Base-by-base conservation (phyloP, 1,139 yeast genomes). In the Pichia sorboxylosa region DNA sequence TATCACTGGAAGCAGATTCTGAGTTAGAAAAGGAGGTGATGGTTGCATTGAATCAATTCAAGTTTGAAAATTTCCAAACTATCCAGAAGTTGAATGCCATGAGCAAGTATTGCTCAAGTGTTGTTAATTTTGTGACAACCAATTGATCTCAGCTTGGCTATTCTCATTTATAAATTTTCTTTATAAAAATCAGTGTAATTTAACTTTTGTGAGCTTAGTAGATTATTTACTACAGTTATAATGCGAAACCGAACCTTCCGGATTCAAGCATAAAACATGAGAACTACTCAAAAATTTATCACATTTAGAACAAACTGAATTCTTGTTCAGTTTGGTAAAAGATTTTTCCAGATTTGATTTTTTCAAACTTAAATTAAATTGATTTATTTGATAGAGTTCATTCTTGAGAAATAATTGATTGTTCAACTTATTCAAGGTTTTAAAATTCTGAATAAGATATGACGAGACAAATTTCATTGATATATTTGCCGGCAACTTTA, bases 101-200 rank as follows among this genome's bases (percentile, higher is more conserved):
- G 39, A 72, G 75, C 19, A 82, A 85, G 51, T 85, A 78, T 57
- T 83, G 95, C 53, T 66, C 92, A 1, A 92, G 95, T 40, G 87
- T 87, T 9, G 61, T 83, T 27, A 69, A 64, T 43, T 78, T 82
- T 47, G 61, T 85, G 30, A 51, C 63, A 6, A 55, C 65, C 21
- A 57, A 58, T 26, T 63, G 51, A 35, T 16, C n/a, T n/a, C n/a
- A n/a, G n/a, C n/a, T n/a, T n/a, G n/a, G n/a, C n/a, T n/a, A n/a
- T 5, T 17, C 19, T n/a, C n/a, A n/a, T n/a, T n/a, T n/a, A n/a
- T n/a, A n/a, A n/a, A n/a, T n/a, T n/a, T n/a, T n/a, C n/a, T n/a
- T n/a, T n/a, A n/a, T n/a, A n/a, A n/a, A n/a, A n/a, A n/a, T n/a
- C n/a, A n/a, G n/a, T n/a, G n/a, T n/a, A n/a, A n/a, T n/a, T n/a